A percentile compares a stretch with the other conserved stretches of the same genome.
These are phyloP conservation scores for Posidonia oceanica DNA, from an alignment of 116 monocot species.

Conservation along the genomic window DNA sequence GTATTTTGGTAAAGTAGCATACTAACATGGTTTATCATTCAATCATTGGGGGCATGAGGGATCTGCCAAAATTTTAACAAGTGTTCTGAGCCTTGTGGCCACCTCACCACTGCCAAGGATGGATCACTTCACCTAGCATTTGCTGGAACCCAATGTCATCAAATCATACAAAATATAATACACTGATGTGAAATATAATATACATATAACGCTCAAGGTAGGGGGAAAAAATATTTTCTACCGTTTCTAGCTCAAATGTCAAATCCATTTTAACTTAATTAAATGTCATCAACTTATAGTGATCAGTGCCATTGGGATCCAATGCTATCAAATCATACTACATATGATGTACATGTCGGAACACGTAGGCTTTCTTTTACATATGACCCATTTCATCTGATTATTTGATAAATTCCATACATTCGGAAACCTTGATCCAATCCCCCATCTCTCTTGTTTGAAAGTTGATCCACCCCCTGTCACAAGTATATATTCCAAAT, in stretches of 20 bases:
- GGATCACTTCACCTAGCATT: neutral
- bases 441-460: too few species aligned
- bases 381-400: too few species aligned
- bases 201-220: neutral
- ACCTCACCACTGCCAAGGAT: neutral
- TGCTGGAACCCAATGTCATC: slow-evolving; percentile 9
- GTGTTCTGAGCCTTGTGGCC: neutral
- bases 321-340: slow-evolving; percentile 1
- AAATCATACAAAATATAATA: neutral
- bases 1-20: neutral
- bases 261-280: neutral
- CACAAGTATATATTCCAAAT: too few species aligned
- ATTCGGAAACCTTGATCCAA: too few species aligned
- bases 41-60: slow-evolving; percentile 4
- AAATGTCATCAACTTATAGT: neutral
- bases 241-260: neutral
- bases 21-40: neutral
- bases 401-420: too few species aligned
- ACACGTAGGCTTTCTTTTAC: too few species aligned
- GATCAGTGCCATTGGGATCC: neutral
- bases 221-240: neutral
- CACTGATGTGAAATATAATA: neutral
- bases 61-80: neutral
- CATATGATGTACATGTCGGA: neutral
- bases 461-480: too few species aligned